These are phyloP conservation scores for Aureobasidium leucospermi DNA, from an alignment of 2,329 filamentous ascomycete genomes.

Conservation along the genomic window DNA sequence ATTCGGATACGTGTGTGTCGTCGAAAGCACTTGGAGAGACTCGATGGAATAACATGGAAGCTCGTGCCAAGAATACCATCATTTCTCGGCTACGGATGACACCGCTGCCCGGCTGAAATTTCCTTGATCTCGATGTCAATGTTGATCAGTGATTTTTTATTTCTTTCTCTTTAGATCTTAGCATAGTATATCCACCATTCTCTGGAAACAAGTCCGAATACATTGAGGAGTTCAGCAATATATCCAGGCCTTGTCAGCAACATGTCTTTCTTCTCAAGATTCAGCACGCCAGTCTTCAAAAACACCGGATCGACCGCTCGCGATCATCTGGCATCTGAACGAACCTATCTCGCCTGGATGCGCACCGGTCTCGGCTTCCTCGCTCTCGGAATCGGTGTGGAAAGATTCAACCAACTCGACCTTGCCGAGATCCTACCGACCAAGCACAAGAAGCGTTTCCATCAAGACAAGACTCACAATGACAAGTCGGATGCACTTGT, in stretches of 20 bases:
- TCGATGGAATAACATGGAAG: not conserved
- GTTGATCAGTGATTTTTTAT: not conserved
- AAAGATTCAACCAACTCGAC: slow-evolving; percentile 34
- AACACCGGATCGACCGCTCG: slow-evolving; percentile 45
- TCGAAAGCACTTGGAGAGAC: not conserved
- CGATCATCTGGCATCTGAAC: slow-evolving; percentile 48
- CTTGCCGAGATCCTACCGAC: slow-evolving; percentile 23
- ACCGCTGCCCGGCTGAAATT: not conserved
- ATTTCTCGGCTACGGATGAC: not conserved
- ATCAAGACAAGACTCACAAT: slow-evolving; percentile 8
- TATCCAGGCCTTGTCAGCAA: not conserved
- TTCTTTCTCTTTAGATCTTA: not conserved
- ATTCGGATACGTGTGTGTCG: not conserved
- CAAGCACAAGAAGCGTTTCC: slow-evolving; percentile 27
- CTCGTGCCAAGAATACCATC: slow-evolving; percentile 5
- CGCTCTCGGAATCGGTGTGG: slow-evolving; percentile 46
- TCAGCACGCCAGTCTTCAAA: slow-evolving; percentile 21
- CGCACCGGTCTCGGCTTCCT: slow-evolving; percentile 47
- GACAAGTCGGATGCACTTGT: slow-evolving; percentile 16
- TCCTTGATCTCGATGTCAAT: not conserved
- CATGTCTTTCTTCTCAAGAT: slow-evolving; percentile 8
- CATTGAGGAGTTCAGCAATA: not conserved
- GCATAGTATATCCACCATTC: not conserved
- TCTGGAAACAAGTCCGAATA: too few relatives aligned
- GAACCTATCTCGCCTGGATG: slow-evolving; percentile 48